Percentiles rank a stretch among this genome's conserved stretches.
Evolutionary conservation across 192 early-diverging fungal genomes (phyloP).

Genomic region (Coemansia asiatica): DNA sequence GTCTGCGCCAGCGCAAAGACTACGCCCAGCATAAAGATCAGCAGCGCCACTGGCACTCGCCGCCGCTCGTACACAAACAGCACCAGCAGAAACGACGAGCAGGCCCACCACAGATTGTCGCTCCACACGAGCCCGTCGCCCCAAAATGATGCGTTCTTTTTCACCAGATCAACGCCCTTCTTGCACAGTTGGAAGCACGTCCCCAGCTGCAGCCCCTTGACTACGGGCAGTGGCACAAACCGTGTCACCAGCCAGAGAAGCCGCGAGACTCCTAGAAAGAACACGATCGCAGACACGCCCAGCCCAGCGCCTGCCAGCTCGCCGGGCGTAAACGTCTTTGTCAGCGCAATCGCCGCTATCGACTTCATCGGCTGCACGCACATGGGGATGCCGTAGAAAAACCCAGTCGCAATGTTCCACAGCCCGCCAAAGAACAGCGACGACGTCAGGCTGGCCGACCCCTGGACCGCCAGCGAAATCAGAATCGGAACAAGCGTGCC

Average conservation of each 20-base stretch:
- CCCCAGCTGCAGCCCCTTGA: conserved; percentile 78
- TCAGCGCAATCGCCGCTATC: conserved; percentile 77
- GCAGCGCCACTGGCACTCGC: conserved; percentile 66
- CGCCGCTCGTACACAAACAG: conserved; percentile 66
- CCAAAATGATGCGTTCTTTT: conserved; percentile 56
- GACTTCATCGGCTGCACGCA: conserved; percentile 94
- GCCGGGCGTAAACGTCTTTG: conserved; percentile 65
- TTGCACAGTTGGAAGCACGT: conserved; percentile 69
- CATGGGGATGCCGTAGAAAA: conserved; percentile 79
- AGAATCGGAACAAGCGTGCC: conserved; percentile 87
- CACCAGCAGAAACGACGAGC: conserved; percentile 67
- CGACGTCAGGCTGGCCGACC: conserved; percentile 73
- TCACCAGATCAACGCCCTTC: conserved; percentile 67
- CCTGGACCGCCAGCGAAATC: conserved; percentile 70
- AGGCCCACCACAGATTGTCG: conserved; percentile 73
- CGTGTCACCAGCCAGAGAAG: conserved; percentile 68
- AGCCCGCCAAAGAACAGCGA: conserved; percentile 85
- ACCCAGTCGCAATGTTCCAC: conserved; percentile 81
- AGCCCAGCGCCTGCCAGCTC: conserved; percentile 73
- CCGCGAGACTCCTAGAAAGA: conserved; percentile 68
- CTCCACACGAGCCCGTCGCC: conserved; percentile 63
- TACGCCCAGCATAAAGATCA: conserved; percentile 71
- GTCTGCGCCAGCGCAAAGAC: conserved; percentile 64
- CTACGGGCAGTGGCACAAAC: conserved; percentile 69
- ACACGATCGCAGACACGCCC: conserved; percentile 64